Evolutionary conservation across 1,284 basidiomycete genomes (phyloP).

Genomic region (Sphagnurus paluster): DNA sequence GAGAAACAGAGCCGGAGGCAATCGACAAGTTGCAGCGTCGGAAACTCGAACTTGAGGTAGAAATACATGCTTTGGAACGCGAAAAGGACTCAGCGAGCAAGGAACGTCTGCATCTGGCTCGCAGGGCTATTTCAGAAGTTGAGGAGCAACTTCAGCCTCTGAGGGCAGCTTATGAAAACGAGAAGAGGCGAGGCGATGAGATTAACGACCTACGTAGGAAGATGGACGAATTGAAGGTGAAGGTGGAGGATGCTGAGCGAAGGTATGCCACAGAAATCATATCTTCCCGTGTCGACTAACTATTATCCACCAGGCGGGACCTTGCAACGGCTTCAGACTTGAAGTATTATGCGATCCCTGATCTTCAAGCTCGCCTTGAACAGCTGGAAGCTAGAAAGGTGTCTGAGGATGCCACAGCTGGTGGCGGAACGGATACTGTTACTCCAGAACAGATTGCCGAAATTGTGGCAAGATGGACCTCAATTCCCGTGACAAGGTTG

Average conservation of each 20-base stretch:
- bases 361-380: constrained; percentile 79
- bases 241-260: constrained; percentile 94
- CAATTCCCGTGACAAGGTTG: constrained; percentile 87
- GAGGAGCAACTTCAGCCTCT: constrained; percentile 92
- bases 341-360: constrained; percentile 91
- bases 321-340: constrained; percentile 88
- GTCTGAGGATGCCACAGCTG: constrained; percentile 61
- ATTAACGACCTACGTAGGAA: constrained; percentile 78
- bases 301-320: constrained; percentile 54
- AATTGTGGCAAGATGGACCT: constrained; percentile 88
- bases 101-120: constrained; percentile 79
- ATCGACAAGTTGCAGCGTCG: constrained; percentile 94
- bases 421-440: constrained; percentile 73
- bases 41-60: constrained; percentile 93
- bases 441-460: constrained; percentile 91
- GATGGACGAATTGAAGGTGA: constrained; percentile 91
- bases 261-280: constrained; percentile 45
- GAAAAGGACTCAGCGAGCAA: constrained; percentile 92
- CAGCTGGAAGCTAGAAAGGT: constrained; percentile 74
- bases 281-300: constrained; percentile 10
- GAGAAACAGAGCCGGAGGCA: constrained; percentile 93
- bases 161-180: constrained; percentile 86
- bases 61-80: constrained; percentile 92
- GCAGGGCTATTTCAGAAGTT: constrained; percentile 82
- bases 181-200: constrained; percentile 87